Evolutionary conservation across 805 yeast species (phyloP).

Genomic region (Nematodospora valgi): DNA sequence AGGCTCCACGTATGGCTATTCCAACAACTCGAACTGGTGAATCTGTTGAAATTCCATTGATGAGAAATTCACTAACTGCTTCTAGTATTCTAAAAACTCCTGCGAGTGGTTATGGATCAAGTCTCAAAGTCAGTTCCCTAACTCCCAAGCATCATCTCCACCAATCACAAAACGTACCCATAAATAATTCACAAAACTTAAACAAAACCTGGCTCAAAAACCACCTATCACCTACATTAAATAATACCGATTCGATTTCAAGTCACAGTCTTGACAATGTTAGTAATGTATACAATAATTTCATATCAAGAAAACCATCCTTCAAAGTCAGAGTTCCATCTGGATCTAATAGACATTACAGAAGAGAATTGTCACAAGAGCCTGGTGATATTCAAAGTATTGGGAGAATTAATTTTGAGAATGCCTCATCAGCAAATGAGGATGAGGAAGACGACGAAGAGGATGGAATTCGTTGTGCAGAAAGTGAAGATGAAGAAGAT

Average conservation of each 20-base stretch:
- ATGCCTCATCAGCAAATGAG: conserved; percentile 5
- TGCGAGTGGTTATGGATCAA: conserved; percentile 1
- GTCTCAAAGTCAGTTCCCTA: conserved; percentile 1
- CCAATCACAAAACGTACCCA: neutral
- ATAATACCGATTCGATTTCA: conserved; percentile 15
- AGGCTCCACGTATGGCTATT: conserved; percentile 58
- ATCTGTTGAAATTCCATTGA: conserved; percentile 64
- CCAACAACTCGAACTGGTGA: conserved; percentile 81
- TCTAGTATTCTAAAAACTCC: conserved; percentile 7
- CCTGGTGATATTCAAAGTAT: conserved; percentile 9
- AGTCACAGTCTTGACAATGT: conserved; percentile 25
- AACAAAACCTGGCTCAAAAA: conserved; percentile 25
- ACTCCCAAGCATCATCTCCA: conserved; percentile 3
- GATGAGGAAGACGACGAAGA: conserved; percentile 29
- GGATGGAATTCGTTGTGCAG: conserved; percentile 38
- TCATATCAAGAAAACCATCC: conserved; percentile 17
- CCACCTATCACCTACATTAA: conserved; percentile 16
- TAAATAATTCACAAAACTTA: neutral
- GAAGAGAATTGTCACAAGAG: conserved; percentile 7
- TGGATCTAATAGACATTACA: conserved; percentile 14
- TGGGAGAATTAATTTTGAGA: conserved; percentile 3
- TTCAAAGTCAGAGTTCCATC: conserved; percentile 14
- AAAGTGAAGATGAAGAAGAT: conserved; percentile 49
- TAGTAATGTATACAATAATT: conserved; percentile 20
- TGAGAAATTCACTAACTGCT: conserved; percentile 20